phyloP scores from a whole-genome alignment of 2,329 filamentous ascomycete species.

The Talaromyces sp. region DNA sequence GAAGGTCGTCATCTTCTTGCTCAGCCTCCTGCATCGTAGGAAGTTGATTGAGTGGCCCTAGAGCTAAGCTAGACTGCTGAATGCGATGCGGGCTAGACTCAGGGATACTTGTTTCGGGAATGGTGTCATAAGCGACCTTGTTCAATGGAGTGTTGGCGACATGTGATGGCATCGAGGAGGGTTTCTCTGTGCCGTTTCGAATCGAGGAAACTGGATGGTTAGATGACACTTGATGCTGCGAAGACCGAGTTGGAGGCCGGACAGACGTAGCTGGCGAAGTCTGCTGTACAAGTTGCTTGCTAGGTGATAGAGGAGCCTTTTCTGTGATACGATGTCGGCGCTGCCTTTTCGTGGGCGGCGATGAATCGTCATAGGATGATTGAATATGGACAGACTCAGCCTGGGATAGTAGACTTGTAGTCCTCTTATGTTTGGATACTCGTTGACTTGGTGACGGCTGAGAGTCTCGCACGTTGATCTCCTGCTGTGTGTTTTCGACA shows the following conservation, averaged over 20 bases:
- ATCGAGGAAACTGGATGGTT: neutral
- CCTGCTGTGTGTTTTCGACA: conserved; percentile 31
- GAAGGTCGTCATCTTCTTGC: conserved; percentile 41
- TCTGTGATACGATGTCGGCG: neutral
- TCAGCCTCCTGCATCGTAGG: conserved; percentile 24
- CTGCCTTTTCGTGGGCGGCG: conserved; percentile 16
- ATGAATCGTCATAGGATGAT: conserved; percentile 13
- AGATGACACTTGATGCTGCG: conserved; percentile 12
- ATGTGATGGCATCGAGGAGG: conserved; percentile 41
- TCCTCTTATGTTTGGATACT: conserved; percentile 7
- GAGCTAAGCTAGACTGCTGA: neutral
- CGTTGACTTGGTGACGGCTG: conserved; percentile 32
- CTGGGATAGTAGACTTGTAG: conserved; percentile 13
- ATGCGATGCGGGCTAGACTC: conserved; percentile 38
- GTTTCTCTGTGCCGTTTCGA: conserved; percentile 26
- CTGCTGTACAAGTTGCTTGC: conserved; percentile 5
- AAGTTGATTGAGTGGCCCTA: neutral
- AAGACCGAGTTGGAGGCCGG: conserved; percentile 26
- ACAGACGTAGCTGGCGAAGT: conserved; percentile 24
- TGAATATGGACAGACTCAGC: conserved; percentile 14
- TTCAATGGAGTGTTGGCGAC: conserved; percentile 43
- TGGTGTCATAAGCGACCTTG: conserved; percentile 27
- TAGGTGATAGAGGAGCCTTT: conserved; percentile 18
- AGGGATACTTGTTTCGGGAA: conserved; percentile 37
- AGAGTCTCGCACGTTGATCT: conserved; percentile 38